Base-by-base conservation (phyloP, 345 rosid species). In the Angophora floribunda region DNA sequence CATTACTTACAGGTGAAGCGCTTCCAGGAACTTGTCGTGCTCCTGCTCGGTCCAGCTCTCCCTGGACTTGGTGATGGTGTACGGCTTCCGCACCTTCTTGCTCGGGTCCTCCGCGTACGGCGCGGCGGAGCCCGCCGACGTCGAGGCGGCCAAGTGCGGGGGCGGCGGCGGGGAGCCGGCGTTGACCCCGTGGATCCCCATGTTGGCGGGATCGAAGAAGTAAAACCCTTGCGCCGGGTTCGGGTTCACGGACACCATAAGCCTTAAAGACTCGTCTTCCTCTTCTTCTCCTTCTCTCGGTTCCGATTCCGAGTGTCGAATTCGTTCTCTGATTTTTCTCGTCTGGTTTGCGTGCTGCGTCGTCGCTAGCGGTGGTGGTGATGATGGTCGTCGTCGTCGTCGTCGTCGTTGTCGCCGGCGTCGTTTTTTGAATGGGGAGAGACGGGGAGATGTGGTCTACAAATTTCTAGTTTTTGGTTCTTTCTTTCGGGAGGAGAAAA, bases 31-130 rank as follows among this genome's bases (percentile, higher is more conserved):
- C 92, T 94, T 95, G 89, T 97, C 99, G 88, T 96, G 99, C 89
- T 96, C 99, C 89, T 94, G 98, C 79, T 97, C 99, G 0, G 97
- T 96, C 99, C 99, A 96, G 93, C 93, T 97, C 97, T 97, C 99
- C 88, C 99, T 94, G 88, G 98, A 96, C 92, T 97, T 97, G 22
- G 97, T 96, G 85, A 96, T 95, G 2, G 98, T 97, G 91, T 97
- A 97, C 4, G 98, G 99, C 92, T 97, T 97, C 87, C 99, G 94
- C 63, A 95, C 92, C 95, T 96, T 97, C 99, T 91, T 94, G 89
- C 84, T 88, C 78, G 87, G 88, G 89, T 96, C 99, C 87, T 95
- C 98, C 84, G 89, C 32, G 88, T 85, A 91, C 53, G 93, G 67
- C 90, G 93, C 52, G 89, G 88, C 59, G 53, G 93, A n/a, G 85